Evolutionary conservation across 23 red algal genomes (phyloP).

Genomic region (Agarophyton chilense): DNA sequence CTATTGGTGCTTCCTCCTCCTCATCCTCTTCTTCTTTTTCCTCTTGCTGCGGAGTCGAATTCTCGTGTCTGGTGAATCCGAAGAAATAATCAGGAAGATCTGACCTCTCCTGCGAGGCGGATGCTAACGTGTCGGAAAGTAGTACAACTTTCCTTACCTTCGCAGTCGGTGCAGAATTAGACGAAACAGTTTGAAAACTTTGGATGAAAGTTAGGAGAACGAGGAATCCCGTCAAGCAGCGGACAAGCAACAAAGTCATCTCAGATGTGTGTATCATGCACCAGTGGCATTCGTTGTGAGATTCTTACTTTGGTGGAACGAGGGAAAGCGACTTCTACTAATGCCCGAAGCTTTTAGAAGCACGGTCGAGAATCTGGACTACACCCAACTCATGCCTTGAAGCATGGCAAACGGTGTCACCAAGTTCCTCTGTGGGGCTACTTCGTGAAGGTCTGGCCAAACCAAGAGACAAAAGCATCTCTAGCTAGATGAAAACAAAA

Average conservation of each 20-base stretch:
- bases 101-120: not conserved
- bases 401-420: not conserved
- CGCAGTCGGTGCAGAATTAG: not conserved
- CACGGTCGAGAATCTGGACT: not conserved
- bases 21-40: slow-evolving; percentile 15
- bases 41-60: not conserved
- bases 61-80: not conserved
- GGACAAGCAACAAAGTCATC: not conserved
- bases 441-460: no score
- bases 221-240: not conserved
- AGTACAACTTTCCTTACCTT: not conserved
- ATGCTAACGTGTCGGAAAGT: not conserved
- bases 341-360: not conserved
- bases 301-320: not conserved
- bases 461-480: no score
- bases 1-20: not conserved
- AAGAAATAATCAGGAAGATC: not conserved
- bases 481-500: no score
- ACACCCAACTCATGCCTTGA: not conserved
- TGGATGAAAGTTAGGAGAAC: not conserved
- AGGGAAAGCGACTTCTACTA: not conserved
- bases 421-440: no score
- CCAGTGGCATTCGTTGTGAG: not conserved
- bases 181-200: not conserved
- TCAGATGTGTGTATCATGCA: not conserved